Conservation (phyloP, 164 flowering plant genomes). For the Piper betle region DNA sequence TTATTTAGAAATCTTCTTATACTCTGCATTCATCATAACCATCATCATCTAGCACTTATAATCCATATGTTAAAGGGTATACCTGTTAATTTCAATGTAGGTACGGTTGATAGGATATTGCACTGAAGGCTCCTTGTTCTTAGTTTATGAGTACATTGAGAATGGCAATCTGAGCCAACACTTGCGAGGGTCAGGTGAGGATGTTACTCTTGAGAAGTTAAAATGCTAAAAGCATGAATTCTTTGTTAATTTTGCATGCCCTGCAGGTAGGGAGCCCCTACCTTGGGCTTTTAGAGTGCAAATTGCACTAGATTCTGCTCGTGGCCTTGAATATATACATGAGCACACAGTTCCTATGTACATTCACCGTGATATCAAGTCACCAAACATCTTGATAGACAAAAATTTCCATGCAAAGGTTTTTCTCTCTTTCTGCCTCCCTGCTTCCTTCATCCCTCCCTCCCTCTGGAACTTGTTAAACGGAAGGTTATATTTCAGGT, state of each 20-base stretch:
- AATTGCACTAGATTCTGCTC: conserved; percentile 92
- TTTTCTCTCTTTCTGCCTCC: not conserved
- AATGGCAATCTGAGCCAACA: conserved; percentile 86
- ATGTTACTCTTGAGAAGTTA: not conserved
- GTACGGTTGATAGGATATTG: conserved; percentile 94
- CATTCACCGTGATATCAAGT: conserved; percentile 92
- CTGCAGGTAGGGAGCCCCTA: conserved; percentile 54
- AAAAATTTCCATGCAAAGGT: conserved; percentile 85
- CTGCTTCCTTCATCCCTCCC: not conserved
- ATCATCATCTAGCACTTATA: not conserved
- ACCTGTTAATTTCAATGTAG: conserved; percentile 14
- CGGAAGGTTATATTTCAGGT: conserved; percentile 32
- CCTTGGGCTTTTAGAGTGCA: conserved; percentile 81
- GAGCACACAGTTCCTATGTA: conserved; percentile 94
- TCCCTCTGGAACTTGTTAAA: not conserved
- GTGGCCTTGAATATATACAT: conserved; percentile 96
- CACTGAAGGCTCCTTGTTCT: conserved; percentile 61
- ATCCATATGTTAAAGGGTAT: not conserved
- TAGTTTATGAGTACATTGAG: conserved; percentile 81
- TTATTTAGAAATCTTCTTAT: too few relatives aligned
- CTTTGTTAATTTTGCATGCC: conserved; percentile 2
- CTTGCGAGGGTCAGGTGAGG: conserved; percentile 58
- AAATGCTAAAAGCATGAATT: not conserved
- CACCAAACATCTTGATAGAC: conserved; percentile 91
- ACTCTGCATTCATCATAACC: too few relatives aligned